Evolutionary conservation across 768 basidiomycete genomes (phyloP), one percentile per base, ranked within the genome.

Genomic region (Butyriboletus loyo): DNA sequence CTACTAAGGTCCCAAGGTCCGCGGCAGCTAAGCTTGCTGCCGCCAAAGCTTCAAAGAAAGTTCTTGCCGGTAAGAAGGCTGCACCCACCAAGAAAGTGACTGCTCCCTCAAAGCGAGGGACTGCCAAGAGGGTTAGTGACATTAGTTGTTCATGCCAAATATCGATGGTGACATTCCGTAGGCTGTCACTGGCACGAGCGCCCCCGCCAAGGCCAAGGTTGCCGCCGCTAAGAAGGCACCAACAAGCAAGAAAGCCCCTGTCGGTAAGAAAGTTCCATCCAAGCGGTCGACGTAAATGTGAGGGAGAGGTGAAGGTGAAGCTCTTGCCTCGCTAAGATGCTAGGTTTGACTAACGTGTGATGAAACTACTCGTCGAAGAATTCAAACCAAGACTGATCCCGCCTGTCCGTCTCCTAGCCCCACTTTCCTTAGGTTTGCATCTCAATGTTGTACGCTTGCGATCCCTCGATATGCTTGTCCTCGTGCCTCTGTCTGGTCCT

Each of bases 101-200:
- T 6, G 47, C 70, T 5, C 56, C 75, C 31, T 70, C 78, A 41
- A 82, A 78, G 65, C 74, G 81, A 31, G 81, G 77, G 30, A 41
- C 75, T 1, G 82, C 79, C 9, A 89, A 88, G 77, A 89, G 87
- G 81, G 84, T 84, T 39, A 34, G 58, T 55, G 1, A 17, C 34
- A 30, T 46, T 38, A 15, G 5, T 37, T 44, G 7, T 35, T 15
- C n/a, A 9, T 46, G 46, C 24, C 43, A 47, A 30, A 34, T 17
- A 40, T 40, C 28, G 31, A 43, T 36, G 47, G 17, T n/a, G 38
- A 58, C 21, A 38, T 28, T 58, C 8, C 32, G 21, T 58, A 86
- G 84, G 73, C 75, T 56, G 72, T 77, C 24, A 84, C 79, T 35
- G 82, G 84, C 9, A 71, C 74, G 0, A 73, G 71, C 11, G 60